Base-by-base conservation (phyloP, 148 eudicot species). In the Diospyros kaki region DNA sequence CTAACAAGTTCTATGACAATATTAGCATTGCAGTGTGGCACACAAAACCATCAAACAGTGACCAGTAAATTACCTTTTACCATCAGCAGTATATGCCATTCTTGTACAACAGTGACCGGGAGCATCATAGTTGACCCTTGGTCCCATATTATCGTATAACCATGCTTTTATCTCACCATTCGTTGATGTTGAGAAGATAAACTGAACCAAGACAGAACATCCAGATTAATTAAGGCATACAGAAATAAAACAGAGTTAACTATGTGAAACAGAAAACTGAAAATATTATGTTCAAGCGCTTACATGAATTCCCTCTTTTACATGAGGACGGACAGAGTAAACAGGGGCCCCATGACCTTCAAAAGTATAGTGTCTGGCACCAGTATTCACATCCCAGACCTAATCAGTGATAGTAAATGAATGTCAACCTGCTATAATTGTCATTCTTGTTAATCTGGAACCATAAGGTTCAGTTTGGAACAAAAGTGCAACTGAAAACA, bases 121-220 rank as follows among this genome's bases (percentile, higher is more conserved):
- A 65, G 89, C 82, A 48, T 82, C 82, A 75, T 82, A 82, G 45
- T 76, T 81, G 18, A 86, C 82, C 68, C 89, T 72, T 8, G 89
- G 70, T 12, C 89, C 89, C 71, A 75, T 17, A 71, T 82, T 77
- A 71, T 86, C 87, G 68, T 82, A 86, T 53, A 86, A 76, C 87
- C 87, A 86, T 41, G 85, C 87, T 75, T 84, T 86, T 43, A 86
- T 82, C 83, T 84, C 78, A 10, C 89, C 89, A 82, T 86, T 83
- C n/a, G 73, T 40, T 38, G 85, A 81, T 40, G 84, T 84, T 18
- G 89, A 86, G 17, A 86, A 80, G 39, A 84, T 76, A 59, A 86
- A 86, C 89, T 86, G 80, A 53, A 9, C 42, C 51, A 42, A 4
- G 58, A 50, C 71, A 74, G 28, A 28, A 18, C 42, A 44, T 17